These are phyloP conservation scores for Aspergillus transmontanensis DNA, from an alignment of 2,329 filamentous ascomycete genomes.

Conservation along the genomic window DNA sequence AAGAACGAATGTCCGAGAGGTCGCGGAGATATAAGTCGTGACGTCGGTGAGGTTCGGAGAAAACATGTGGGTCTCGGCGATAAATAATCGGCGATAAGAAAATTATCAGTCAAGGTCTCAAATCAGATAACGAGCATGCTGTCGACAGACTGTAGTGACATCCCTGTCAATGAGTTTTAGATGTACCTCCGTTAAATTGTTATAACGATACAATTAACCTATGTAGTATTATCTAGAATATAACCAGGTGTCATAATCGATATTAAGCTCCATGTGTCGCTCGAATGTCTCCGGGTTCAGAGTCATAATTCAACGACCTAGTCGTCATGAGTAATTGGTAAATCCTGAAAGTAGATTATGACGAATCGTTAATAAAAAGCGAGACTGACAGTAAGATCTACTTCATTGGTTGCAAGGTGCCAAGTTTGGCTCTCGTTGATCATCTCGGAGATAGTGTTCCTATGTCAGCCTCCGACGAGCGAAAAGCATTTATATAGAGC, in stretches of 20 bases:
- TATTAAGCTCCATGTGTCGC: background rate
- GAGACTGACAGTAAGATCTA: too few species aligned
- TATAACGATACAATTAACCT: rapidly evolving
- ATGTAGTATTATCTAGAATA: rapidly evolving
- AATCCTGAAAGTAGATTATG: too few species aligned
- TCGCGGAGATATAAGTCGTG: background rate
- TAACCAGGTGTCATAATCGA: too few species aligned
- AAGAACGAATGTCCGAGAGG: background rate
- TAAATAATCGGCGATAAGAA: background rate
- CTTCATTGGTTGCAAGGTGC: background rate
- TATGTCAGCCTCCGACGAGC: background rate
- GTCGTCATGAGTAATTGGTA: background rate
- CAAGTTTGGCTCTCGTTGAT: background rate
- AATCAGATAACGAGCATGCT: background rate
- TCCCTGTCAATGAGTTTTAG: too few species aligned
- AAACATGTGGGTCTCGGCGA: background rate
- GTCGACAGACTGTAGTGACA: background rate
- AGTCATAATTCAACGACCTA: background rate
- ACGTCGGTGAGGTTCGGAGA: background rate
- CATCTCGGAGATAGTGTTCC: background rate
- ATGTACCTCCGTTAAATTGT: background rate
- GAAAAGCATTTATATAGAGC: background rate
- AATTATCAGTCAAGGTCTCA: too few species aligned
- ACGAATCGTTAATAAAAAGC: rapidly evolving
- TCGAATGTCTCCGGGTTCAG: too few species aligned